phyloP scores from a whole-genome alignment of 208 protist genomes.

The Trypanosoma rangeli region DNA sequence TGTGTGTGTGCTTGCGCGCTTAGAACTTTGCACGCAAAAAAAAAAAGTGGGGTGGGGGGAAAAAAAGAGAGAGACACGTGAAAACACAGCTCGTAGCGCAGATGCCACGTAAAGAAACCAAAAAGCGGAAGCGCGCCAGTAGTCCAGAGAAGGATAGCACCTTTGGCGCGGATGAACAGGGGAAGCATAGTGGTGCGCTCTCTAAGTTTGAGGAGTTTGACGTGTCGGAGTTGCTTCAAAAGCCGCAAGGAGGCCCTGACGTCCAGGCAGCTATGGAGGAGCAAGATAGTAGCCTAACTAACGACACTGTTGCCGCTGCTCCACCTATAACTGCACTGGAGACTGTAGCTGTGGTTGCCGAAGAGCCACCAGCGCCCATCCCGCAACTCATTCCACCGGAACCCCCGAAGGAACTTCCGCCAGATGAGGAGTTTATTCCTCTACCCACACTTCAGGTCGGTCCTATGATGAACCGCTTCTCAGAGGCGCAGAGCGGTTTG shows the following conservation, averaged over 20 bases:
- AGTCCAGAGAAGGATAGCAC: constrained; percentile 26
- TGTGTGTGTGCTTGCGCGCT: constrained; percentile 11
- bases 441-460: constrained; percentile 58
- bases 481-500: constrained; percentile 67
- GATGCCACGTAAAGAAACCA: constrained; percentile 30
- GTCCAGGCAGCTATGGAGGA: not conserved
- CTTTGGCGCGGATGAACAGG: constrained; percentile 19
- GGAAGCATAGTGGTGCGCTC: constrained; percentile 13
- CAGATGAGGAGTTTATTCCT: constrained; percentile 60
- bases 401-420: constrained; percentile 17
- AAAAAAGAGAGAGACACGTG: constrained; percentile 5
- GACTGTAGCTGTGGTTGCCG: not conserved
- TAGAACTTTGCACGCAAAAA: not conserved
- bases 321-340: not conserved
- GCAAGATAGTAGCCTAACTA: not conserved
- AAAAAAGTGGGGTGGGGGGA: not conserved
- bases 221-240: constrained; percentile 28
- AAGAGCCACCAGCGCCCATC: constrained; percentile 14
- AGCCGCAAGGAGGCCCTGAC: not conserved
- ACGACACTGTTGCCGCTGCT: not conserved
- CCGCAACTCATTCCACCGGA: constrained; percentile 30
- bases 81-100: not conserved
- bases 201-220: constrained; percentile 47
- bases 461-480: constrained; percentile 46
- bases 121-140: constrained; percentile 29